Evolutionary conservation across 2,329 filamentous ascomycete species (phyloP), one percentile per base, ranked within the genome.

Genomic region (Aspergillus carbonarius): DNA sequence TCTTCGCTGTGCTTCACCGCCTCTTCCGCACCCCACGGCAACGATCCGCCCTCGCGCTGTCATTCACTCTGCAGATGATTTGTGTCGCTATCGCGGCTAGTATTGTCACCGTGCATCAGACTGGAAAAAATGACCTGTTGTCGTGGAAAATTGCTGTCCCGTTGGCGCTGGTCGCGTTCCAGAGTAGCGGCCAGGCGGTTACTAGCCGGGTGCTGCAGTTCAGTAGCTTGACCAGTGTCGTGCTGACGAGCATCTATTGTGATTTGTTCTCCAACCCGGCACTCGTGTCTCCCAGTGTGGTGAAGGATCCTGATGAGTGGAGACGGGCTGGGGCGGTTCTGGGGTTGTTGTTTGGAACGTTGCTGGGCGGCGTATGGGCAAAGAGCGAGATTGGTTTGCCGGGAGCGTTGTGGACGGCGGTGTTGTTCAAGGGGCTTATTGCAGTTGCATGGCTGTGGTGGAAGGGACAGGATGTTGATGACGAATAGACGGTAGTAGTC

Each of bases 221-320:
- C 69, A 87, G 86, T 58, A 85, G 87, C 2, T 76, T 93, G 18
- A 92, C 90, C 0, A 92, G 88, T 61, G 90, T 92, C 15, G 91
- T 93, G 3, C 75, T 95, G 59, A 93, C 91, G 1, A 92, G 88
- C 70, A 87, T 91, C 61, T 93, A 93, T 77, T 92, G 89, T 70
- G 91, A 93, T 71, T 70, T 93, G 18, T 91, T 91, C 65, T 89
- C 87, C 1, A 89, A 92, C 67, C 76, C 80, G 9, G 77, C 79
- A 8, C 60, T 86, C 4, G 72, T 72, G 0, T 62, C 44, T 7
- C n/a, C 71, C 0, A 70, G 66, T 1, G 60, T 76, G 1, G 60
- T 72, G 12, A 67, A 72, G 1, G 82, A 85, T 57, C 71, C 78
- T 0, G 83, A 86, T 68, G 74, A 84, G 50, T 84, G 85, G 68